These are phyloP conservation scores for Phaeotremella fagi DNA, from an alignment of 768 basidiomycete genomes.

Conservation along the genomic window DNA sequence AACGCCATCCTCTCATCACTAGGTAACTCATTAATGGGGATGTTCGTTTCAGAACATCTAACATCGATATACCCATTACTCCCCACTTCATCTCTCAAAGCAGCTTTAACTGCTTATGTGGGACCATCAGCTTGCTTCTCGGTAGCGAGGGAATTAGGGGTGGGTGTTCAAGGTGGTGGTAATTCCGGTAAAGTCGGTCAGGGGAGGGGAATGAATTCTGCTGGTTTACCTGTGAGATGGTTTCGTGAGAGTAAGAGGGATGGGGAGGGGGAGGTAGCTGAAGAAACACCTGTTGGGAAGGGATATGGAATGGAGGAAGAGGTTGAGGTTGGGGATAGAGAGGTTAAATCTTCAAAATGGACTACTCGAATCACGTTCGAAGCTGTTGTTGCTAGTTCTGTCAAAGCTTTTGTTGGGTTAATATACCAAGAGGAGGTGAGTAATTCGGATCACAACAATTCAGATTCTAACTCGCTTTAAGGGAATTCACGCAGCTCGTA, in stretches of 20 bases:
- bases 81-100: conserved; percentile 84
- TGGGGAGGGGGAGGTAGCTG: conserved; percentile 15
- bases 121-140: conserved; percentile 76
- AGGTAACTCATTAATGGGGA: conserved; percentile 83
- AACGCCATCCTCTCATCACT: conserved; percentile 72
- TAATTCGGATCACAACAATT: conserved; percentile 17
- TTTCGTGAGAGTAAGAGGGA: conserved; percentile 13
- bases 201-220: conserved; percentile 14
- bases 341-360: conserved; percentile 17
- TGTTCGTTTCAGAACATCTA: conserved; percentile 81
- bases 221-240: conserved; percentile 18
- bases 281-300: conserved; percentile 23
- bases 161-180: conserved; percentile 28
- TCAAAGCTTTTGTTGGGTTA: conserved; percentile 78
- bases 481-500: conserved; percentile 70
- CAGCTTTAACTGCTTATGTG: conserved; percentile 85
- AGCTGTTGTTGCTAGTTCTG: conserved; percentile 84
- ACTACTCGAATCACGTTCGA: conserved; percentile 51
- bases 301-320: conserved; percentile 53
- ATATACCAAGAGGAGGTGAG: conserved; percentile 78
- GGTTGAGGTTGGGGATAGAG: background rate
- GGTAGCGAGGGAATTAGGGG: conserved; percentile 65
- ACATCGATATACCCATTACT: conserved; percentile 78
- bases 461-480: conserved; percentile 10
- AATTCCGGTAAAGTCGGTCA: conserved; percentile 13